Evolutionary conservation across 495 filamentous ascomycete genomes (phyloP).

Genomic region (Copromyces sp.): DNA sequence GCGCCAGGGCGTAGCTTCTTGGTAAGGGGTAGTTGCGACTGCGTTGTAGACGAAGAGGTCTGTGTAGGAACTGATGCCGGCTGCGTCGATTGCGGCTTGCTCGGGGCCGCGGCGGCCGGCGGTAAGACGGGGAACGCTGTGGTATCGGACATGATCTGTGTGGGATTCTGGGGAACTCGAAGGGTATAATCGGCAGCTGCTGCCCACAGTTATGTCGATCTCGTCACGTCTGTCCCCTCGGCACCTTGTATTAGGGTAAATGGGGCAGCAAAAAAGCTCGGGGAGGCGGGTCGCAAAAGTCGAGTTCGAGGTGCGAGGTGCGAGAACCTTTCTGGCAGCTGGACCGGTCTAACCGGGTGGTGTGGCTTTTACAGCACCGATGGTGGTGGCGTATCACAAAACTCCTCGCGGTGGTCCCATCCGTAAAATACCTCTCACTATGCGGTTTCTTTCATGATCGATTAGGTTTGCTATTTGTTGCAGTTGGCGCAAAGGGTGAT

Average conservation of each 20-base stretch:
- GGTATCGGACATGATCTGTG: neutral
- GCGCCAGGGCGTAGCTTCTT: conserved; percentile 24
- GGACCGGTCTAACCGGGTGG: neutral
- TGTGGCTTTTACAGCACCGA: neutral
- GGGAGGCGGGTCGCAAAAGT: neutral
- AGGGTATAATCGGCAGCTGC: neutral
- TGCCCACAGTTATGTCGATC: neutral
- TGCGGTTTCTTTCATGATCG: neutral
- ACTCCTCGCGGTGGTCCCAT: neutral
- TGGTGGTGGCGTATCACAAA: neutral
- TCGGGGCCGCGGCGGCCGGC: neutral
- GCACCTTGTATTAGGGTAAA: neutral
- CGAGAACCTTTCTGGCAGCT: neutral
- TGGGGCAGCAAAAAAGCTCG: neutral
- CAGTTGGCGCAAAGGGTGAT: neutral
- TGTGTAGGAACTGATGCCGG: neutral
- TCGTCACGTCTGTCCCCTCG: neutral
- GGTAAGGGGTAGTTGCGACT: conserved; percentile 16
- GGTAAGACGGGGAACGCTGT: neutral
- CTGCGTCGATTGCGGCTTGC: neutral
- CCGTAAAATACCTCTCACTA: neutral
- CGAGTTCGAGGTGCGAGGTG: neutral
- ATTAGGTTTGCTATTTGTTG: neutral
- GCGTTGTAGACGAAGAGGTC: neutral
- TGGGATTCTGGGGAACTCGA: neutral